A percentile compares a stretch with the other conserved stretches of the same genome.
These are phyloP conservation scores for Backusella tarrabulga DNA, from an alignment of 192 early-diverging fungal species.

Conservation along the genomic window DNA sequence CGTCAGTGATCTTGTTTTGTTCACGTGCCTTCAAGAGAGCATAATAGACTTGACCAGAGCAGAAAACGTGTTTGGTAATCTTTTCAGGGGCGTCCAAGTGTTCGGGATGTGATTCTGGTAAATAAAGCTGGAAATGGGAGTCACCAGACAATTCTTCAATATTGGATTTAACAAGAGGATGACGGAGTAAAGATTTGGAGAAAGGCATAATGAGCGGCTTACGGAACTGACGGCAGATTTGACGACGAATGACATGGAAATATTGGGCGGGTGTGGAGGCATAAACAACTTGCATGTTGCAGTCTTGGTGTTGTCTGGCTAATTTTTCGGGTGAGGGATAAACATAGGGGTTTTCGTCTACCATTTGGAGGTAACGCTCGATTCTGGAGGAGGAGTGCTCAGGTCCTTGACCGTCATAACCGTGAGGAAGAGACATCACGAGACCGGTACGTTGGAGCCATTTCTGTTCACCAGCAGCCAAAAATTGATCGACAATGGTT, in stretches of 20 bases:
- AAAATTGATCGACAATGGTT: constrained; percentile 98
- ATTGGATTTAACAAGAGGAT: constrained; percentile 86
- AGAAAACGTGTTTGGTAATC: constrained; percentile 92
- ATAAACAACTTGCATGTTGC: constrained; percentile 98
- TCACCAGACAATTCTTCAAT: constrained; percentile 79
- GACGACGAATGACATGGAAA: constrained; percentile 94
- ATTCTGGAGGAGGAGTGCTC: constrained; percentile 96
- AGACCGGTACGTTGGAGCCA: constrained; percentile 97
- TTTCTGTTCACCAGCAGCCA: constrained; percentile 94
- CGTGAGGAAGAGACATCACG: constrained; percentile 92
- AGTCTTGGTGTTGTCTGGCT: constrained; percentile 94
- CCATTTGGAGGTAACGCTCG: constrained; percentile 94
- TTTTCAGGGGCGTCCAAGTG: constrained; percentile 76
- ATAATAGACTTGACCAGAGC: constrained; percentile 98
- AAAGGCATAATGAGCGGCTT: constrained; percentile 82
- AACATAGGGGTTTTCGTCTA: constrained; percentile 89
- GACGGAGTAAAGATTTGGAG: constrained; percentile 91
- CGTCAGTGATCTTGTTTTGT: constrained; percentile 85
- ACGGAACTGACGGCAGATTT: constrained; percentile 96
- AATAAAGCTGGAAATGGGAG: constrained; percentile 86
- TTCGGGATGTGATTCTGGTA: constrained; percentile 91
- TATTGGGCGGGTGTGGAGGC: constrained; percentile 94
- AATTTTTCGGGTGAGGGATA: constrained; percentile 77
- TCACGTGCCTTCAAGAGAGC: constrained; percentile 82
- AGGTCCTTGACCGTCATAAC: constrained; percentile 98